Base-by-base conservation (phyloP, 345 rosid species). In the Dovyalis caffra region DNA sequence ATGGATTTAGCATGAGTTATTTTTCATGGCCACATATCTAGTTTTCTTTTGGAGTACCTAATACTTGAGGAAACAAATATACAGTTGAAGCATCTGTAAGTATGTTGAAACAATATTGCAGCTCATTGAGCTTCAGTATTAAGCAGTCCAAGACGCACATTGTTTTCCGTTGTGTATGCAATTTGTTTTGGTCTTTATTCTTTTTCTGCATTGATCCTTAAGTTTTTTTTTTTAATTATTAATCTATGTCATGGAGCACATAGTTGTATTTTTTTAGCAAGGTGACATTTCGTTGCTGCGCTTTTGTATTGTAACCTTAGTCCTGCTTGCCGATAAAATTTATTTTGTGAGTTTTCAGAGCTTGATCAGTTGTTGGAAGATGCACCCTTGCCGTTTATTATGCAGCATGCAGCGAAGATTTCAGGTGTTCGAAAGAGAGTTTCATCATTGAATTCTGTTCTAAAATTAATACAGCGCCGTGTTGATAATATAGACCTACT, bases 341-440 rank as follows among this genome's bases (percentile, higher is more conserved):
- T n/a, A n/a, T n/a, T n/a, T n/a, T n/a, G n/a, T n/a, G n/a, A n/a
- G 26, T 64, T 23, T 64, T 11, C 88, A 94, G 97, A 94, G 90
- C 92, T 92, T 69, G 98, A 94, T 87, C 91, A 88, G 63, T 81
- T 94, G 62, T 75, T 94, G 68, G 98, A 89, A 72, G 97, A 92
- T 71, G 98, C 97, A 23, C 98, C 97, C 7, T 82, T 86, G 53
- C 93, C 90, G 21, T 88, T 92, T 80, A 87, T 91, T 38, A 83
- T 88, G 85, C 97, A 92, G 80, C 81, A 95, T 72, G 92, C 97
- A 45, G 89, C 89, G 11, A 92, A 87, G 83, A 87, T 94, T 71
- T 88, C 90, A 1, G 86, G 75, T 12, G 90, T 92, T 60, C 82
- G 84, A 69, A 88, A 90, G 82, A 87, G 97, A 81, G 97, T 94